Conservation (phyloP, 371 early-diverging fungal species). For the Mucor lusitanicus region DNA sequence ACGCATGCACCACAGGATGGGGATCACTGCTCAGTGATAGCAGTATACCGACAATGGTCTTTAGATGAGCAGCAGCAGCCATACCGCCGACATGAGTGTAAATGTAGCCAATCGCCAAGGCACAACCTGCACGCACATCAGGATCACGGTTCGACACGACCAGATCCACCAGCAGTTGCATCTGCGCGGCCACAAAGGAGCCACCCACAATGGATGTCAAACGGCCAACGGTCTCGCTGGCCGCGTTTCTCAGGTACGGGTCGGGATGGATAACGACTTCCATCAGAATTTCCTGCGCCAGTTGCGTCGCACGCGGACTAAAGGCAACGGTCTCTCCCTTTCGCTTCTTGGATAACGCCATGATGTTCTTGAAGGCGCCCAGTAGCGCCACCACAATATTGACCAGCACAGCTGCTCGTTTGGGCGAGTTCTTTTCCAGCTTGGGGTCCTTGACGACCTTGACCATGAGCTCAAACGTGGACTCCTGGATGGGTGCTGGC, state of each 20-base stretch:
- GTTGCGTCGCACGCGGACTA: constrained; percentile 51
- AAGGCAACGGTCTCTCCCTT: constrained; percentile 36
- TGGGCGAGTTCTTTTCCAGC: constrained; percentile 72
- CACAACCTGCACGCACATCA: constrained; percentile 90
- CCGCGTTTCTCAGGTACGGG: constrained; percentile 71
- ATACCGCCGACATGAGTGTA: constrained; percentile 90
- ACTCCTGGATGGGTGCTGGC: constrained; percentile 71
- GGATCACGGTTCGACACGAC: constrained; percentile 93
- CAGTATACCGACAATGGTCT: constrained; percentile 87
- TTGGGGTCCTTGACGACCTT: constrained; percentile 64
- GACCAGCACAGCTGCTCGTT: constrained; percentile 76
- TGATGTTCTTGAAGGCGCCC: constrained; percentile 66
- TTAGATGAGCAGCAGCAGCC: constrained; percentile 83
- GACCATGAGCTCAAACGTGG: constrained; percentile 74
- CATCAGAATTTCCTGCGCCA: constrained; percentile 60
- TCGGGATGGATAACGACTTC: constrained; percentile 76
- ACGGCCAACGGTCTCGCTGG: constrained; percentile 84
- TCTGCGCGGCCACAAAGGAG: constrained; percentile 74
- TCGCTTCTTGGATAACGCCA: constrained; percentile 39
- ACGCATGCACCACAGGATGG: constrained; percentile 92
- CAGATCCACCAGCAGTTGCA: constrained; percentile 83
- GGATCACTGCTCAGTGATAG: constrained; percentile 89
- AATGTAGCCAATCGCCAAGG: constrained; percentile 88
- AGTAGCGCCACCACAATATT: constrained; percentile 79
- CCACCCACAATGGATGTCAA: constrained; percentile 77